Conservation (phyloP, 352 stramenopile species). For the Phytophthora sp. region DNA sequence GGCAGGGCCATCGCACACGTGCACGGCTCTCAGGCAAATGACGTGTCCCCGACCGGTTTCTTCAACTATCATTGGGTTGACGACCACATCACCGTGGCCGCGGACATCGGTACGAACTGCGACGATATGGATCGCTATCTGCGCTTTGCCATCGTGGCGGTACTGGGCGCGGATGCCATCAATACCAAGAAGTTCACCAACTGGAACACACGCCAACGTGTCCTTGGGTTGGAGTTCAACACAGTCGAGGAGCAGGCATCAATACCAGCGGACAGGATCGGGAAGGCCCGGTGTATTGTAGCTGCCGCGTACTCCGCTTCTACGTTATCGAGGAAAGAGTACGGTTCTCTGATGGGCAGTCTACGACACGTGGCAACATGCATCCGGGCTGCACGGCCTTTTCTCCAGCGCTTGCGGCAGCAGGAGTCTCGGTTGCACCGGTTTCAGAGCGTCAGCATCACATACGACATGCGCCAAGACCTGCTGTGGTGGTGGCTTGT, state of each 20-base stretch:
- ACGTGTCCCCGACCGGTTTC: neutral
- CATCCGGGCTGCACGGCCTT: conserved; percentile 5
- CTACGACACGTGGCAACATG: conserved; percentile 16
- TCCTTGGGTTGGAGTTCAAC: conserved; percentile 17
- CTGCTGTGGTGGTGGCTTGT: conserved; percentile 28
- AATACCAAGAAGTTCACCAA: conserved; percentile 25
- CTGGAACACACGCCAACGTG: conserved; percentile 4
- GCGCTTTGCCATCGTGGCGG: conserved; percentile 15
- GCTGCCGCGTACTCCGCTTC: neutral
- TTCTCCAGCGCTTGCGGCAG: conserved; percentile 2
- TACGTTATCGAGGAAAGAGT: neutral
- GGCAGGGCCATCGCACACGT: conserved; percentile 13
- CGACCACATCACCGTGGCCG: conserved; percentile 12
- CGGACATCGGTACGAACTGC: neutral
- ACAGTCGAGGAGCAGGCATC: neutral
- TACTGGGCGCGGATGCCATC: conserved; percentile 18
- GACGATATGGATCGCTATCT: conserved; percentile 10
- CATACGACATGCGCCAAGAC: conserved; percentile 4
- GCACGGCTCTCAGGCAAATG: conserved; percentile 4
- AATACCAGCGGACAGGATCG: conserved; percentile 12
- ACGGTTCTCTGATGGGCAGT: conserved; percentile 17
- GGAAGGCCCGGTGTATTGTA: conserved; percentile 3
- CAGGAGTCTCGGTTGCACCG: neutral
- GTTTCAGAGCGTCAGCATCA: neutral
- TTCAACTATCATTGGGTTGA: conserved; percentile 31